Evolutionary conservation across 176 grass and related monocot genomes (phyloP).

Genomic region (Poa annua): DNA sequence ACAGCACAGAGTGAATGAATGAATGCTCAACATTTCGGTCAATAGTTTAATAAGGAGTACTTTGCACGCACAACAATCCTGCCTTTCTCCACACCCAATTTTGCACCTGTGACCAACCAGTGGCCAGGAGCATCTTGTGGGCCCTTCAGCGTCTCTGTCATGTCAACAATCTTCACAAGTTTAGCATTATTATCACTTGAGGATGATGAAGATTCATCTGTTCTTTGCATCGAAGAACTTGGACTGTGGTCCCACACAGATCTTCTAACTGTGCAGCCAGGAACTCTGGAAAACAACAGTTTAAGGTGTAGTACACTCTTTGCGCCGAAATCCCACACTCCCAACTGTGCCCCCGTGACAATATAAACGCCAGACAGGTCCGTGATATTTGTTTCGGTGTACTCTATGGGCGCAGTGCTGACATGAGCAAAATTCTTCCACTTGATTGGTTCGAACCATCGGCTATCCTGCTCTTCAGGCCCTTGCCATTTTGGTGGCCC

Average conservation of each 20-base stretch:
- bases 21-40: constrained; percentile 60
- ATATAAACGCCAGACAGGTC: constrained; percentile 94
- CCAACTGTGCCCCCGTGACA: constrained; percentile 94
- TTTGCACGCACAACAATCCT: constrained; percentile 90
- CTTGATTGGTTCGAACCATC: constrained; percentile 98
- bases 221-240: constrained; percentile 36
- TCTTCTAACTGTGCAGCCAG: constrained; percentile 98
- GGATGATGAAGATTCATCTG: constrained; percentile 74
- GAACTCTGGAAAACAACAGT: constrained; percentile 91
- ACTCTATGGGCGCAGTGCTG: constrained; percentile 91
- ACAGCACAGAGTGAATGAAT: constrained; percentile 59
- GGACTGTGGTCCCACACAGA: constrained; percentile 98
- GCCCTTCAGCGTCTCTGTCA: constrained; percentile 81
- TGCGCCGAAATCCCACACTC: constrained; percentile 94
- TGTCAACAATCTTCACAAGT: constrained; percentile 88
- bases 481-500: constrained; percentile 97
- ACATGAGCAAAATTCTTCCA: constrained; percentile 98
- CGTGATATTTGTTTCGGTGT: constrained; percentile 80
- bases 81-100: constrained; percentile 92
- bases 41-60: constrained; percentile 99
- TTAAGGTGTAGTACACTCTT: constrained; percentile 92
- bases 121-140: constrained; percentile 90
- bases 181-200: constrained; percentile 74
- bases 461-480: constrained; percentile 97
- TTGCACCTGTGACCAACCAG: constrained; percentile 94